Conservation (phyloP, 192 early-diverging fungal species). For the Chytriomyces sp. region DNA sequence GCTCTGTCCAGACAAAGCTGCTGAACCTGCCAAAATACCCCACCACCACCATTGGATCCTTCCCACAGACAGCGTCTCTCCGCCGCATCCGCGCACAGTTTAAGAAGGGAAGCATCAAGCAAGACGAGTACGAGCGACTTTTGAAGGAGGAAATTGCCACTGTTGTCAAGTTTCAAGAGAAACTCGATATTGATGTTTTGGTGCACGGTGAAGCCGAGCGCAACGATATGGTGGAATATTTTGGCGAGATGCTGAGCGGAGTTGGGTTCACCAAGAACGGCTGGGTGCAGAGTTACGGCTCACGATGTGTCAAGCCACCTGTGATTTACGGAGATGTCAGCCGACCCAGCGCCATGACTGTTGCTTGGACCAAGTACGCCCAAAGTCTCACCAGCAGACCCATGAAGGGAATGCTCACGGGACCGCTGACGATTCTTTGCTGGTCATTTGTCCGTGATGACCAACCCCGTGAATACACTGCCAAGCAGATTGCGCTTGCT, state of each 20-base stretch:
- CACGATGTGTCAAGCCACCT: constrained; percentile 68
- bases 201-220: constrained; percentile 99
- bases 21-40: constrained; percentile 90
- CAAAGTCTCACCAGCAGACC: constrained; percentile 87
- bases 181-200: constrained; percentile 87
- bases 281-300: constrained; percentile 96
- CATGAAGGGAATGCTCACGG: constrained; percentile 99
- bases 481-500: constrained; percentile 90
- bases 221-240: constrained; percentile 85
- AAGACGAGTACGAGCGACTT: constrained; percentile 76
- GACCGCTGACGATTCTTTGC: constrained; percentile 95
- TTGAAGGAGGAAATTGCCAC: constrained; percentile 85
- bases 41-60: constrained; percentile 97
- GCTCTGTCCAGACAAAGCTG: constrained; percentile 70
- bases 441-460: constrained; percentile 99
- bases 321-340: constrained; percentile 97
- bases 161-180: constrained; percentile 88
- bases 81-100: constrained; percentile 88
- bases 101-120: constrained; percentile 79
- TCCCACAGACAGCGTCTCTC: constrained; percentile 98
- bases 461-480: constrained; percentile 81
- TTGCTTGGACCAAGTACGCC: constrained; percentile 81
- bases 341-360: constrained; percentile 91
- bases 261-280: constrained; percentile 95
- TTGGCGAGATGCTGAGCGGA: constrained; percentile 92